phyloP scores from a whole-genome alignment of 768 basidiomycete species.

The Harrya chromipes region DNA sequence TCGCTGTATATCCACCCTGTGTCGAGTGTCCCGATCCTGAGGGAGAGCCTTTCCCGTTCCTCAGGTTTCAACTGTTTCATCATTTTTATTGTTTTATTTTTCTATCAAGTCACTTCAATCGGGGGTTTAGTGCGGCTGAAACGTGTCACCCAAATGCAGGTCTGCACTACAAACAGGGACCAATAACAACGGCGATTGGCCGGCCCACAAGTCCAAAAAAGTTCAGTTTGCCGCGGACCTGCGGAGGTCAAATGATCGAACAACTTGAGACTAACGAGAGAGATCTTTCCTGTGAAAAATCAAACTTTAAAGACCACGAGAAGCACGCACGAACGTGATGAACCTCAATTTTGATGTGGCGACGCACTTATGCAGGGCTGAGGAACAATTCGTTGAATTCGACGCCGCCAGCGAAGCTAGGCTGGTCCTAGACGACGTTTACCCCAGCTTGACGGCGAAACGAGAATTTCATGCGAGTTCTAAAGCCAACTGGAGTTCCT shows the following conservation, averaged over 20 bases:
- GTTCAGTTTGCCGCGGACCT: slow-evolving; percentile 16
- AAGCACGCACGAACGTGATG: slow-evolving; percentile 1
- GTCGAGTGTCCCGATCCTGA: neutral
- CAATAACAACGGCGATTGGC: slow-evolving; percentile 12
- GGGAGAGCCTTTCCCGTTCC: neutral
- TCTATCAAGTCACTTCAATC: slow-evolving; percentile 10
- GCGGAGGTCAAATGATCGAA: slow-evolving; percentile 3
- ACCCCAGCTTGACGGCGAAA: slow-evolving; percentile 10
- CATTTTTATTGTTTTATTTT: neutral
- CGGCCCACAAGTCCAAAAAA: neutral
- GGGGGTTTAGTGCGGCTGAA: slow-evolving; percentile 26
- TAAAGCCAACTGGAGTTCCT: neutral
- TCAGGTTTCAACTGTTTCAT: slow-evolving; percentile 22
- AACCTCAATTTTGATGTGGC: slow-evolving; percentile 1
- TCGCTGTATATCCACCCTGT: neutral
- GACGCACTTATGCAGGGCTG: neutral
- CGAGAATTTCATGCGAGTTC: slow-evolving; percentile 12
- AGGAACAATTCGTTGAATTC: neutral
- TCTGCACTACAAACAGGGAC: slow-evolving; percentile 5
- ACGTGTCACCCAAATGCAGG: slow-evolving; percentile 16
- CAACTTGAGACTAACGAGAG: neutral
- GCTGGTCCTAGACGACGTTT: slow-evolving; percentile 1
- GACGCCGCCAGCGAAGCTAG: neutral
- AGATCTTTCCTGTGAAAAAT: neutral
- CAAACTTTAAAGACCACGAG: neutral